Base-by-base conservation (phyloP, 2,329 filamentous ascomycete species). In the Parafenestella ontariensis region DNA sequence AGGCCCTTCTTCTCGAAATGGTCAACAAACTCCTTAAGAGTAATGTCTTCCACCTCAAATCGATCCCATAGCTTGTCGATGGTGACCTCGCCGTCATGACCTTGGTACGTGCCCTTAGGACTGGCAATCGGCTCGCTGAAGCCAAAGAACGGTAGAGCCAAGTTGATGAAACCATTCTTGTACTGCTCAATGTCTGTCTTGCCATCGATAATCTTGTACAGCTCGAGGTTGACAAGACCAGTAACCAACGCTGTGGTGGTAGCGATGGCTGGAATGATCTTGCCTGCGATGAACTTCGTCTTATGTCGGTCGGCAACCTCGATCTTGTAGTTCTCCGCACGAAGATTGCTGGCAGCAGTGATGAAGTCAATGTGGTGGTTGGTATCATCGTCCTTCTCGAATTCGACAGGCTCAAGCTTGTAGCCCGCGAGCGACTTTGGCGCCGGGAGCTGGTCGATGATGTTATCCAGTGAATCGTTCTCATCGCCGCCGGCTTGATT, bases 301-400 rank as follows among this genome's bases (percentile, higher is more conserved):
- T 95, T 96, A 84, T 97, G 95, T 58, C 92, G 86, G 73, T 99
- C 94, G 0, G 95, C 93, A 61, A 88, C 85, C 70, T 91, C 87
- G 65, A 99, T 99, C 77, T 95, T 96, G 85, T 99, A 99, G 81
- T 99, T 99, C 77, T 96, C 90, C 0, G 95, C 95, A 56, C 96
- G 91, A 56, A 99, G 82, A 76, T 99, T 99, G 81, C 93, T 97
- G 62, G 93, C 93, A 1, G 93, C 92, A 7, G 95, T 96, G 78
- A 99, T 98, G 81, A 99, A 99, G 78, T 98, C 95, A 69, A 99
- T 99, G 81, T 99, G 95, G 77, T 95, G 87, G 77, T 99, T 99
- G 46, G 89, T 91, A 76, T 99, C 96, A 69, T 99, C 95, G 63
- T 99, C 95, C 83, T 99, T 99, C 79, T 99, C 92, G 69, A 99